Evolutionary conservation across 352 stramenopile genomes (phyloP), one percentile per base, ranked within the genome.

Genomic region (Globisporangium orthogonon): DNA sequence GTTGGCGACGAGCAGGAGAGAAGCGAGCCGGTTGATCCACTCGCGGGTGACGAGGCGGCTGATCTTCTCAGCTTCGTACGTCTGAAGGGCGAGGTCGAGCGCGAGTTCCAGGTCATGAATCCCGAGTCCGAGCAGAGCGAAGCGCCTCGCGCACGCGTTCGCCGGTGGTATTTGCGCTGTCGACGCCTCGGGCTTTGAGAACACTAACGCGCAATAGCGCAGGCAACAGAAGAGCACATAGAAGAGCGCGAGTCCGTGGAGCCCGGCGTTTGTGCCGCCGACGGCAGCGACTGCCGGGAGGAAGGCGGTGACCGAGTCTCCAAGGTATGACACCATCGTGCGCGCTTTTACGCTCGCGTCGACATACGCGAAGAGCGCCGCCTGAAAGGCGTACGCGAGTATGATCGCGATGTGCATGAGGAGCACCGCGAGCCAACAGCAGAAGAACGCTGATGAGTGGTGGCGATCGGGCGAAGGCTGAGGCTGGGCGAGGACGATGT

Each of bases 21-120:
- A 23, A 23, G 54, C 56, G 10, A 69, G 15, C 9, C 64, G 47
- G 28, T 60, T 72, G 48, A 69, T 54, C 65, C 53, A 69, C 33
- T 37, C 33, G 44, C 33, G 40, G n/a, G 55, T 31, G 49, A 66
- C 57, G 17, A 63, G 45, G 15, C 11, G 13, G 31, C 61, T 66
- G 18, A 54, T 40, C 23, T 52, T 51, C 30, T 66, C 50, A 7
- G 47, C 55, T 41, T 66, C 54, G 45, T 45, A 63, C 9, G 37
- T 50, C 44, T 66, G 55, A 11, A 47, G 29, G 2, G 31, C 56
- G 50, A 66, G 45, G 39, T 63, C 55, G 23, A 66, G 29, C 6
- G 54, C 10, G 4, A 58, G 43, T 33, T 58, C 53, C 17, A 58
- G 31, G 44, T 52, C 53, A 31, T 58, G 43, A 2, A 31, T 15